Percentiles rank a stretch among this genome's conserved stretches.
Conservation (phyloP, 371 early-diverging fungal genomes). For the Enteropsectra breve region DNA sequence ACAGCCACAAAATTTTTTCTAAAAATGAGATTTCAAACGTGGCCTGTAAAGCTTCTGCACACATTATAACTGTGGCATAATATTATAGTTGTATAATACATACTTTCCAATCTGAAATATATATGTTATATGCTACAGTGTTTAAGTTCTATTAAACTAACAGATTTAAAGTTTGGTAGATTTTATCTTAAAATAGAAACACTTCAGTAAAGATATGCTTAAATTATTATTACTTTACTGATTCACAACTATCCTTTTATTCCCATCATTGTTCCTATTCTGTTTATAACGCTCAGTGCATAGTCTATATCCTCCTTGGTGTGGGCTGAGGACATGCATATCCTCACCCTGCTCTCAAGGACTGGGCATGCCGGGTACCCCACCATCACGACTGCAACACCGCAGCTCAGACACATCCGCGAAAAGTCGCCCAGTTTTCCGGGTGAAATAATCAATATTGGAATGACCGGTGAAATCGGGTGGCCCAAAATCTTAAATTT, state of each 20-base stretch:
- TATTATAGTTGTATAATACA: not conserved
- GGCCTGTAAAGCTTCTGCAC: not conserved
- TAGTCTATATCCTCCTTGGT: slow-evolving; percentile 78
- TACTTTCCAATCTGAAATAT: too few species aligned
- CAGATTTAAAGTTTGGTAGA: not conserved
- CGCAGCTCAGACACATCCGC: slow-evolving; percentile 73
- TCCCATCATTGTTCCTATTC: slow-evolving; percentile 56
- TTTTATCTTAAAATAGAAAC: not conserved
- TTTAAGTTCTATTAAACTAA: not conserved
- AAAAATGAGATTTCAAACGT: not conserved
- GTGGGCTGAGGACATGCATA: slow-evolving; percentile 89
- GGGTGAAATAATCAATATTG: slow-evolving; percentile 83
- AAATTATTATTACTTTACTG: not conserved
- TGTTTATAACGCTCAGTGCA: slow-evolving; percentile 60
- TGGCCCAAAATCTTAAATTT: slow-evolving; percentile 89
- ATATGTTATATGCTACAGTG: not conserved
- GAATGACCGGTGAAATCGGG: slow-evolving; percentile 84
- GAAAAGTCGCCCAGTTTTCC: slow-evolving; percentile 91
- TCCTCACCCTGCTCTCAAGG: slow-evolving; percentile 80
- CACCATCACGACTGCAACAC: slow-evolving; percentile 90
- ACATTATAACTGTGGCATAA: not conserved
- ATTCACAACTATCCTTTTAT: slow-evolving; percentile 26
- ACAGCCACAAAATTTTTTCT: not conserved
- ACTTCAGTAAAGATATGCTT: too few species aligned
- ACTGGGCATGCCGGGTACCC: slow-evolving; percentile 96